These are phyloP conservation scores for Rhizophora mangle DNA, from an alignment of 345 rosid genomes.

Conservation along the genomic window DNA sequence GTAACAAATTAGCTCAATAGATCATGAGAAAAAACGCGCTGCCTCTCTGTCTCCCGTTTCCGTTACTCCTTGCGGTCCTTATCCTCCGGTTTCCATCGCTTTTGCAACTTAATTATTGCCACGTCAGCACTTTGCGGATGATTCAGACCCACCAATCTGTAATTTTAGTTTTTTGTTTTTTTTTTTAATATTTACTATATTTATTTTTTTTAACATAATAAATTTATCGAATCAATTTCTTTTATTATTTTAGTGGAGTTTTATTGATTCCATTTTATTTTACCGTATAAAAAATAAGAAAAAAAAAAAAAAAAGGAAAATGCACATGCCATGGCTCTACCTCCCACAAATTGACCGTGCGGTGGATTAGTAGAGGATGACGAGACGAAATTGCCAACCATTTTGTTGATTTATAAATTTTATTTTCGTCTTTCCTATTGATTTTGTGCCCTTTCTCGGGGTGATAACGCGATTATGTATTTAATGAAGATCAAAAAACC, in stretches of 20 bases:
- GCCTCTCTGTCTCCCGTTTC: constrained; percentile 19
- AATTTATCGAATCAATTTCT: neutral
- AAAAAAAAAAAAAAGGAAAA: no score
- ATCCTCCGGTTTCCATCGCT: constrained; percentile 55
- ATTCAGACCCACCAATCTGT: constrained; percentile 25
- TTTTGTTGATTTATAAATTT: neutral
- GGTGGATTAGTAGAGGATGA: no score
- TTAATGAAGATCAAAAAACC: neutral
- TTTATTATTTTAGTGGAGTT: neutral
- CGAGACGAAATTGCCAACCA: no score
- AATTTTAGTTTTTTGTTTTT: neutral
- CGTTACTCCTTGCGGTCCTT: constrained; percentile 45
- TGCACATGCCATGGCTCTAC: no score
- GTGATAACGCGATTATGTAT: neutral
- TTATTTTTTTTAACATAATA: neutral
- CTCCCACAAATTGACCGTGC: no score
- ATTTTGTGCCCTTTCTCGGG: no score
- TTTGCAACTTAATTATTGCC: constrained; percentile 45
- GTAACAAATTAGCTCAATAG: constrained; percentile 2
- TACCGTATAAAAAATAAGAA: no score
- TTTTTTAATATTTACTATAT: neutral
- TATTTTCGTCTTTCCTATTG: neutral
- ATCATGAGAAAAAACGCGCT: neutral
- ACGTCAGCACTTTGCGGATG: constrained; percentile 35
- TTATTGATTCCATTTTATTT: no score